Evolutionary conservation across 257 asterid species (phyloP), one percentile per base, ranked within the genome.

Genomic region (Solanum appendiculatum): DNA sequence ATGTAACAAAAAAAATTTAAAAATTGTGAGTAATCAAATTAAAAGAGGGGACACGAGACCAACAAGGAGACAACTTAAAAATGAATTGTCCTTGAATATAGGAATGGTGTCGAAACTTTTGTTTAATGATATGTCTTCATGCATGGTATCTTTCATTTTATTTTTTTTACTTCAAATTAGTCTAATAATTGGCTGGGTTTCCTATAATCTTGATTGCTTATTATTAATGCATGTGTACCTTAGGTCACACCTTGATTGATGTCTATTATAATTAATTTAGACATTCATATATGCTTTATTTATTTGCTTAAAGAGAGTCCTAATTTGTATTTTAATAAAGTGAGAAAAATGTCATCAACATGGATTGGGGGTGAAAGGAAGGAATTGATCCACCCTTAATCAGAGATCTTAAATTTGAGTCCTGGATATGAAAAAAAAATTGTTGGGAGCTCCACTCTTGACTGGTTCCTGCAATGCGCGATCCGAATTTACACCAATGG

Each of bases 91-190:
- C 86, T 29, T 70, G 37, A 83, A 86, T 27, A 46, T 27, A 63
- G 88, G 89, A 86, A 31, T 42, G 29, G 33, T 84, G 88, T 89
- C 89, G 37, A 86, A 81, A 82, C 18, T 68, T 51, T 84, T 68
- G 64, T 77, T 64, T 63, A 69, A 9, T 21, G 29, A 81, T 33
- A 70, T 48, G 91, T 86, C 89, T 44, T 63, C 63, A 75, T 89
- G 34, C 89, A 84, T 31, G 89, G 89, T 39, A 89, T 72, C 86
- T 85, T 21, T 10, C n/a, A 21, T 75, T 39, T 37, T 9, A 9
- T 34, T 36, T 25, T 80, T 78, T 15, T 21, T 46, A 5, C 5
- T 51, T 34, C 66, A 27, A 36, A 27, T 10, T 20, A 25, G 3
- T 21, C 16, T 9, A 31, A 85, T 64, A 37, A 64, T 88, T 31